Percentiles rank a stretch among this genome's conserved stretches.
These are phyloP conservation scores for Yamadazyma philogaea DNA, from an alignment of 805 yeast genomes.

Conservation along the genomic window DNA sequence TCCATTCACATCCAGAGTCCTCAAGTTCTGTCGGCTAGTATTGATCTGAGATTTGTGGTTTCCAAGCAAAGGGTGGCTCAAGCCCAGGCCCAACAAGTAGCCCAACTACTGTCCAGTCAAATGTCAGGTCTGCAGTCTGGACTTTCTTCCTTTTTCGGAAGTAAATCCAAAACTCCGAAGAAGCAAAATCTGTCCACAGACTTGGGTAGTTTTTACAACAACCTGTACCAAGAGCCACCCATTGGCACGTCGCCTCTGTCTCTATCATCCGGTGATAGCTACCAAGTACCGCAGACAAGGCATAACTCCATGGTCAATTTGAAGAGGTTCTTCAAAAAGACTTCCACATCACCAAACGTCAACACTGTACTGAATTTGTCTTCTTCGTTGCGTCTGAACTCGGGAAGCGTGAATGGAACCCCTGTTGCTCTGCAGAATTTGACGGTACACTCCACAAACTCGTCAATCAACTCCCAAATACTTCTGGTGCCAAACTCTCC, in stretches of 20 bases:
- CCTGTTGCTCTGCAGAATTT: constrained; percentile 20
- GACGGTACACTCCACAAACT: constrained; percentile 31
- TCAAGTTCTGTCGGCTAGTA: constrained; percentile 51
- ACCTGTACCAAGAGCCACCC: constrained; percentile 29
- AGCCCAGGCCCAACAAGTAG: constrained; percentile 42
- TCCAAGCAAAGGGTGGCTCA: constrained; percentile 70
- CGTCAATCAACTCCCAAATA: constrained; percentile 30
- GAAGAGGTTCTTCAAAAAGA: constrained; percentile 65
- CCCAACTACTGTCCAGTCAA: constrained; percentile 34
- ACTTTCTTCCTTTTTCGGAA: constrained; percentile 46
- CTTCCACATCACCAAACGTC: constrained; percentile 10
- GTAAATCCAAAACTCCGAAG: constrained; percentile 37
- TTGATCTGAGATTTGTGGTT: constrained; percentile 85
- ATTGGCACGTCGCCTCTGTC: constrained; percentile 32
- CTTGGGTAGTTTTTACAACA: constrained; percentile 40
- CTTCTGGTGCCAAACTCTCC: constrained; percentile 10
- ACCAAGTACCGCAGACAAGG: constrained; percentile 34
- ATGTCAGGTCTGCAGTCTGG: constrained; percentile 46
- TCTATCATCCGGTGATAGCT: constrained; percentile 36
- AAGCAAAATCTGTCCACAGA: constrained; percentile 38
- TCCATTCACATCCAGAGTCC: constrained; percentile 74
- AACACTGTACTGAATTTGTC: constrained; percentile 20
- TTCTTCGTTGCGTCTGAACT: constrained; percentile 21
- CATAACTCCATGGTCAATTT: constrained; percentile 80
- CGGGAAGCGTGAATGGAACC: constrained; percentile 9